Evolutionary conservation across 2,329 filamentous ascomycete species (phyloP).

Genomic region (Podosphaera xanthii): DNA sequence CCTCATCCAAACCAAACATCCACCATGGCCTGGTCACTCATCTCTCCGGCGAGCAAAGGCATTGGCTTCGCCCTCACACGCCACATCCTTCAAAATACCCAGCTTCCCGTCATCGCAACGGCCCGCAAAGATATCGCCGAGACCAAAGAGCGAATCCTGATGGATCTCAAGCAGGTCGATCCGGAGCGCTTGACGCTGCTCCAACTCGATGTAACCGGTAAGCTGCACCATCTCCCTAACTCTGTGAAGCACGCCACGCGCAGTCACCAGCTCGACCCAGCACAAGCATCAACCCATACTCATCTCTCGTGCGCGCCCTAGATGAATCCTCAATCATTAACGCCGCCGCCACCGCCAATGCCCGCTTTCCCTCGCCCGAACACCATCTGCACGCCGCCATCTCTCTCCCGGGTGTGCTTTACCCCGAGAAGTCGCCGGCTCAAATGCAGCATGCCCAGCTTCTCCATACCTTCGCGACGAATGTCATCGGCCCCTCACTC

Average conservation of each 20-base stretch:
- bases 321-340: conserved; percentile 40
- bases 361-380: conserved; percentile 26
- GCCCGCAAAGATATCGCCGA: conserved; percentile 28
- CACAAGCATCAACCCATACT: background rate
- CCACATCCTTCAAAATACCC: conserved; percentile 31
- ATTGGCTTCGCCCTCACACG: conserved; percentile 38
- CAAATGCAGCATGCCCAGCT: conserved; percentile 39
- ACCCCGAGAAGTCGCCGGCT: conserved; percentile 45
- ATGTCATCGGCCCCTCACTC: conserved; percentile 50
- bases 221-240: background rate
- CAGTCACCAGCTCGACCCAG: background rate
- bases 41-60: conserved; percentile 37
- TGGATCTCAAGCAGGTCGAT: conserved; percentile 21
- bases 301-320: conserved; percentile 1
- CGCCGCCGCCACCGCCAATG: conserved; percentile 27
- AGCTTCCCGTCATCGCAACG: conserved; percentile 35
- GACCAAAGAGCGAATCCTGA: conserved; percentile 25
- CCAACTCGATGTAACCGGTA: conserved; percentile 33
- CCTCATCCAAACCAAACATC: too few species aligned
- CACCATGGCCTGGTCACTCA: conserved; percentile 18
- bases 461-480: conserved; percentile 48
- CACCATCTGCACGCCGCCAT: conserved; percentile 47
- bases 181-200: conserved; percentile 27
- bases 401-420: conserved; percentile 46
- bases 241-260: background rate